Percentiles rank a stretch among this genome's conserved stretches.
Evolutionary conservation across 805 yeast species (phyloP).

Genomic region (Lipomyces sp.): DNA sequence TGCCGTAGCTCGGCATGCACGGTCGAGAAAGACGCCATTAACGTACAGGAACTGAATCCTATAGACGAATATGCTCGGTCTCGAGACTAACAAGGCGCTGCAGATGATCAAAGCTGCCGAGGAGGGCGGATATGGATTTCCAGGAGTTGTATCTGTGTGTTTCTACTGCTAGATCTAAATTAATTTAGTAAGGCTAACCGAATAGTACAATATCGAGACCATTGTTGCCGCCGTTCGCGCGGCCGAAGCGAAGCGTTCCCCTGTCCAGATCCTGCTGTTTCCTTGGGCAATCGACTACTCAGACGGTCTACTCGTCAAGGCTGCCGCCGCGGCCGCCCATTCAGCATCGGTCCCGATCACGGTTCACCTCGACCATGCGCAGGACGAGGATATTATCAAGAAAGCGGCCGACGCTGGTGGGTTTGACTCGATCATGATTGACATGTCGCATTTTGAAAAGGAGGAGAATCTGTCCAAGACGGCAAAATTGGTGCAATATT

Average conservation of each 20-base stretch:
- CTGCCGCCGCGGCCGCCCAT: slow-evolving; percentile 16
- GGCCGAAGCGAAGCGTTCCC: slow-evolving; percentile 20
- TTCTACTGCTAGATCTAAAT: neutral
- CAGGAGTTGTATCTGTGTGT: slow-evolving; percentile 17
- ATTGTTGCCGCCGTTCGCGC: slow-evolving; percentile 20
- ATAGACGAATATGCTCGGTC: neutral
- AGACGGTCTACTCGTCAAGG: slow-evolving; percentile 17
- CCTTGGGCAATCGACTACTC: slow-evolving; percentile 24
- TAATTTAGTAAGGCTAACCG: neutral
- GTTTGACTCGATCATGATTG: slow-evolving; percentile 26
- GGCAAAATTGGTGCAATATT: slow-evolving; percentile 18
- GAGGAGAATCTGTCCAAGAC: slow-evolving; percentile 21
- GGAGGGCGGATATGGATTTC: slow-evolving; percentile 21
- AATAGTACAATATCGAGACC: slow-evolving; percentile 15
- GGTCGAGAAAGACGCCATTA: neutral
- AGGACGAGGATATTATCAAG: slow-evolving; percentile 19
- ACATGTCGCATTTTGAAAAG: slow-evolving; percentile 22
- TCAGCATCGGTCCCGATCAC: slow-evolving; percentile 18
- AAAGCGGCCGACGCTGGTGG: slow-evolving; percentile 13
- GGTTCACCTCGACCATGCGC: slow-evolving; percentile 23
- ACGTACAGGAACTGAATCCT: neutral
- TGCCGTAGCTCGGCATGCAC: neutral
- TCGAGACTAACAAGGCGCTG: slow-evolving; percentile 13
- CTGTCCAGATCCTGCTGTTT: slow-evolving; percentile 16
- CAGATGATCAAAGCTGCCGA: slow-evolving; percentile 20